These are phyloP conservation scores for Protomyces gravidus DNA, from an alignment of 1,139 yeast genomes.

Conservation along the genomic window DNA sequence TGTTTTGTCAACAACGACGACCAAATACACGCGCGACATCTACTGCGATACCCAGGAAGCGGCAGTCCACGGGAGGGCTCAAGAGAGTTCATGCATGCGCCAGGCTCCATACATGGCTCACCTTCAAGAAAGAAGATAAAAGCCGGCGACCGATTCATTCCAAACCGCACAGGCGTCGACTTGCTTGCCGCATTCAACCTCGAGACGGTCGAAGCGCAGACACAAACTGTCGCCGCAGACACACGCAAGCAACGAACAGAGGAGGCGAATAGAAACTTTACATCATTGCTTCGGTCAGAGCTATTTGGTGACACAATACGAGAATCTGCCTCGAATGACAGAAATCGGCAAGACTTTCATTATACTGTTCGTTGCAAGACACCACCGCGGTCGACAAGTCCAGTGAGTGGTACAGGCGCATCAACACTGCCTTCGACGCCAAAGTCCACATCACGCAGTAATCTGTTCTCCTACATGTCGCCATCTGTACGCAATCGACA, in stretches of 20 bases:
- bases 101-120: slow-evolving; percentile 6
- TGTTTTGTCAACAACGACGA: no score
- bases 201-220: slow-evolving; percentile 32
- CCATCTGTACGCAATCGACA: slow-evolving; percentile 48
- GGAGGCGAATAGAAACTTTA: slow-evolving; percentile 83
- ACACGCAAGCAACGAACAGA: slow-evolving; percentile 48
- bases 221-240: slow-evolving; percentile 50
- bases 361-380: slow-evolving; percentile 30
- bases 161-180: slow-evolving; percentile 78
- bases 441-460: slow-evolving; percentile 47
- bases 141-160: slow-evolving; percentile 76
- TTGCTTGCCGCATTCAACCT: slow-evolving; percentile 77
- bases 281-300: slow-evolving; percentile 81
- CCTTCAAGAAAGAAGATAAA: slow-evolving; percentile 34
- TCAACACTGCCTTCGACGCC: slow-evolving; percentile 30
- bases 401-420: neutral
- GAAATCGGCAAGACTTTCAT: slow-evolving; percentile 1
- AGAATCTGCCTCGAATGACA: slow-evolving; percentile 2
- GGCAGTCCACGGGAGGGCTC: no score
- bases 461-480: slow-evolving; percentile 65
- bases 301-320: slow-evolving; percentile 57
- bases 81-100: no score
- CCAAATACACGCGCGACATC: no score
- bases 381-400: slow-evolving; percentile 31
- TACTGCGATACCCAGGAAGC: no score